Evolutionary conservation across 768 basidiomycete species (phyloP), one percentile per base, ranked within the genome.

Genomic region (Calocybe indica): DNA sequence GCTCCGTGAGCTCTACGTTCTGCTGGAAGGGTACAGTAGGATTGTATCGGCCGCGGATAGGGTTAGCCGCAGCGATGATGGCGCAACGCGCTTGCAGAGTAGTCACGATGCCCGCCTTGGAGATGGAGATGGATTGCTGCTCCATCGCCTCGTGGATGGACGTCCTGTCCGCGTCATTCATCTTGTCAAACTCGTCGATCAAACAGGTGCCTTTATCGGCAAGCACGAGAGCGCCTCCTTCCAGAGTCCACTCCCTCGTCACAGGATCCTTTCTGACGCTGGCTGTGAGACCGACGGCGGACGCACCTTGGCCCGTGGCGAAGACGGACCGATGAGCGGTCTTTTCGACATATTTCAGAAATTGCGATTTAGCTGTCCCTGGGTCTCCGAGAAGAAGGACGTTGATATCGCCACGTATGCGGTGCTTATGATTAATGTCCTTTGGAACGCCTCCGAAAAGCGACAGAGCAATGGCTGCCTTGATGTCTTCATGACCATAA

Each of bases 131-230:
- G 9, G 92, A 88, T 64, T 98, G 96, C 68, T 99, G 96, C 63
- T 99, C 96, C 96, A 99, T 99, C 1, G 96, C 96, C 65, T 99
- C 96, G 73, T 98, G 96, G 58, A 99, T 98, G 4, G 93, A 96
- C 11, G 94, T 98, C 57, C 95, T 78, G 64, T 99, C 95, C 11
- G 91, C 79, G 58, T 98, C 96, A 67, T 98, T 98, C 96, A 99
- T 99, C 75, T 99, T 99, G 73, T 99, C 96, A 64, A 99, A 98
- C 65, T 98, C 96, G 68, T 99, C 96, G 55, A 99, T 99, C 34
- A 98, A 73, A 61, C 96, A 98, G 28, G 88, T 91, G 9, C 96
- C 96, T 68, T 95, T 96, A 69, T 99, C 96, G 2, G 96, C 96
- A 13, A 99, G 75, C n/a, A 99, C 96, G 7, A 99, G 75, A 2